Conservation (phyloP, 441 rosid species). For the Erodium chrysanthum region DNA sequence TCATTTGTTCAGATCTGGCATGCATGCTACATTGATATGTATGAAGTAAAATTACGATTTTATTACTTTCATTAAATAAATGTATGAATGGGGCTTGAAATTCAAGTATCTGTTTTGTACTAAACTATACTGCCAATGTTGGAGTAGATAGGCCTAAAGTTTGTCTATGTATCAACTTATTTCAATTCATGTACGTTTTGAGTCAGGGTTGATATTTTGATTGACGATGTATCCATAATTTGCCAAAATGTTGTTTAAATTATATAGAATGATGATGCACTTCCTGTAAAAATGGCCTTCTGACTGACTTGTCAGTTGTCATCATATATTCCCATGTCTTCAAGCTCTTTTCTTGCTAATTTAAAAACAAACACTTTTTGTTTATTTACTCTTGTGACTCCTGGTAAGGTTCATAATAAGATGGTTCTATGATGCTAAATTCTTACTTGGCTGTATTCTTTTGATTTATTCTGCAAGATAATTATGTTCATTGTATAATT, state of each 20-base stretch:
- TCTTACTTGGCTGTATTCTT: not conserved
- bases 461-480: not conserved
- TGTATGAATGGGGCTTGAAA: not conserved
- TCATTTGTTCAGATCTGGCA: not conserved
- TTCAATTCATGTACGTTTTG: not conserved
- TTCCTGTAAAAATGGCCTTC: not conserved
- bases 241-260: too few relatives aligned
- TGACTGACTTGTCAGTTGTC: not conserved
- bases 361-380: not conserved
- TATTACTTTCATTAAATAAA: not conserved
- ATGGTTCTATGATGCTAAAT: not conserved
- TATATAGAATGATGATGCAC: not conserved
- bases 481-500: slow-evolving; percentile 8
- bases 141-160: not conserved
- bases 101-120: not conserved
- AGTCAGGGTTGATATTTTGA: not conserved
- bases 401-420: not conserved
- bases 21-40: not conserved
- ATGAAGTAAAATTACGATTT: not conserved
- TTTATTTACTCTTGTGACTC: slow-evolving; percentile 8
- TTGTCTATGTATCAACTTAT: not conserved
- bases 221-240: not conserved
- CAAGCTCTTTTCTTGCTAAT: not conserved
- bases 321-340: not conserved
- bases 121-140: not conserved